Conservation (phyloP, 768 basidiomycete genomes). For the Pisolithus sp. region DNA sequence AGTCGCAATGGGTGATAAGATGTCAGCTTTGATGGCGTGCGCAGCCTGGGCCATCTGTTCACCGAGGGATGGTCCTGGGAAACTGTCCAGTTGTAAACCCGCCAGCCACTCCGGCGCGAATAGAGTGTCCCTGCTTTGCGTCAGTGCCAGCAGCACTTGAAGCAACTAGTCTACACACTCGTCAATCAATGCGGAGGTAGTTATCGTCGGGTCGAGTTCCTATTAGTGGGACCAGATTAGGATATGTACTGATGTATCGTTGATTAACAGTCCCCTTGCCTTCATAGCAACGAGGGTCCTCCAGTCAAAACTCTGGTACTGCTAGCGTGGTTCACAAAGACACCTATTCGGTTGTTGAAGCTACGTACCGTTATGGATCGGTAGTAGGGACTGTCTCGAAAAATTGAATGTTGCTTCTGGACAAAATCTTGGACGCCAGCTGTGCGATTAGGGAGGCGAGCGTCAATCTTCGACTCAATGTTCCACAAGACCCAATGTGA, state of each 20-base stretch:
- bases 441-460: conserved; percentile 47
- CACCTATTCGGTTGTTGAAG: background rate
- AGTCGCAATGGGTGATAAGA: conserved; percentile 57
- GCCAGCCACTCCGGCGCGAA: conserved; percentile 55
- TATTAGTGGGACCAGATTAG: conserved; percentile 15
- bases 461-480: conserved; percentile 72
- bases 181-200: conserved; percentile 60
- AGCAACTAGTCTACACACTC: conserved; percentile 35
- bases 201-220: conserved; percentile 50
- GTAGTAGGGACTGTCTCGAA: conserved; percentile 54
- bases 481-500: conserved; percentile 60
- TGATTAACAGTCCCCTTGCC: conserved; percentile 24
- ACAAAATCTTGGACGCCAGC: conserved; percentile 55
- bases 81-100: conserved; percentile 55
- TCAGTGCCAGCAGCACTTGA: background rate
- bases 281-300: conserved; percentile 69
- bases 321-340: conserved; percentile 1
- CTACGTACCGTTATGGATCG: conserved; percentile 53
- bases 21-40: conserved; percentile 51
- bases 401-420: conserved; percentile 50
- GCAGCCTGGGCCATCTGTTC: conserved; percentile 66
- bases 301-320: conserved; percentile 86
- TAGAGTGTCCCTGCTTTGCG: conserved; percentile 32
- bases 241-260: background rate
- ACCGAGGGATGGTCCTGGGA: conserved; percentile 53